Conservation (phyloP, 352 stramenopile genomes). For the Discostella stelligera region DNA sequence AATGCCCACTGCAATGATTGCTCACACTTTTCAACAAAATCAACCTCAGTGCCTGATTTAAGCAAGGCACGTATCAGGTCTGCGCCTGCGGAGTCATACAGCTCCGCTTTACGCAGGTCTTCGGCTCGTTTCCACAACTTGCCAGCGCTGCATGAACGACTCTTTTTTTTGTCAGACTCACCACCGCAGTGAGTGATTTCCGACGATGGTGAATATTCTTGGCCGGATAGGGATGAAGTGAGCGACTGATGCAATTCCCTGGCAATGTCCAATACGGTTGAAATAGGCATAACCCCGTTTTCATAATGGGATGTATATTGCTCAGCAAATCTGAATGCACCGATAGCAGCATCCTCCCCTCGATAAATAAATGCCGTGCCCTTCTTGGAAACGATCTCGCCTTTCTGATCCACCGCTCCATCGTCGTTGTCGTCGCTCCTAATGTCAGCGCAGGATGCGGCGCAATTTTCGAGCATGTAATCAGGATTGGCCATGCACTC, state of each 20-base stretch:
- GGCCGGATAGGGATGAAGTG: neutral
- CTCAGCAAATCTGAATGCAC: slow-evolving; percentile 60
- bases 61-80: slow-evolving; percentile 58
- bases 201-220: slow-evolving; percentile 37
- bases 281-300: slow-evolving; percentile 28
- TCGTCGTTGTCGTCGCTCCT: neutral
- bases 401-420: neutral
- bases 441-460: slow-evolving; percentile 20
- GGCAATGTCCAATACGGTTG: slow-evolving; percentile 37
- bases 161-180: slow-evolving; percentile 21
- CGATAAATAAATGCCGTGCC: slow-evolving; percentile 32
- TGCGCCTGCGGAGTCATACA: slow-evolving; percentile 51
- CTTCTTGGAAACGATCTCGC: neutral
- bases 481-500: slow-evolving; percentile 46
- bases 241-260: slow-evolving; percentile 36
- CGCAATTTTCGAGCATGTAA: slow-evolving; percentile 54
- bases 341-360: slow-evolving; percentile 55
- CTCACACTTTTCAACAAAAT: slow-evolving; percentile 55
- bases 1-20: slow-evolving; percentile 55
- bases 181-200: slow-evolving; percentile 53
- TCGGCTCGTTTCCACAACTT: slow-evolving; percentile 66
- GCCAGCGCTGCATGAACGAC: slow-evolving; percentile 41
- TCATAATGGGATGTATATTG: slow-evolving; percentile 38
- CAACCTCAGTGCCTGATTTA: slow-evolving; percentile 55
- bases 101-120: slow-evolving; percentile 52